Percentiles rank a stretch among this genome's conserved stretches.
These are phyloP conservation scores for Calonectria honghensis DNA, from an alignment of 2,329 filamentous ascomycete genomes.

Conservation along the genomic window DNA sequence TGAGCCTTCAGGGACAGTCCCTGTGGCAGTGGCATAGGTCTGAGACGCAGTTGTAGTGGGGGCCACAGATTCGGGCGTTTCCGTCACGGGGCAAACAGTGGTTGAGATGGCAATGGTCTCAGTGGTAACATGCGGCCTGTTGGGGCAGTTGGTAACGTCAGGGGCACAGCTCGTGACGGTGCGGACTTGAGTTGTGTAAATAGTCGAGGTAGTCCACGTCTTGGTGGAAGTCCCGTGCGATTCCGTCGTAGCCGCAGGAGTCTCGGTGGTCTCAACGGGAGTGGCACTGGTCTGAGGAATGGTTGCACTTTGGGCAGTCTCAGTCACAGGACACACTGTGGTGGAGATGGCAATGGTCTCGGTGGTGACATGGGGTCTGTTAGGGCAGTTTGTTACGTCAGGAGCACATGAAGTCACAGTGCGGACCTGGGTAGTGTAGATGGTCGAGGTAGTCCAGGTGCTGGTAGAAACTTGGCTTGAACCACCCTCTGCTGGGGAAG, in stretches of 20 bases:
- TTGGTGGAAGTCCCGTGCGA: background rate
- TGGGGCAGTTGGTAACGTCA: conserved; percentile 8
- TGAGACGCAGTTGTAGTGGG: background rate
- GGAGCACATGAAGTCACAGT: conserved; percentile 57
- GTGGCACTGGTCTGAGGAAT: background rate
- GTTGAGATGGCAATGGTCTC: conserved; percentile 52
- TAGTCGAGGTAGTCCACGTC: conserved; percentile 13
- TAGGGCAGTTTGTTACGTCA: conserved; percentile 57
- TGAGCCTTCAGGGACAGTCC: background rate
- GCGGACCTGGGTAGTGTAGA: conserved; percentile 56
- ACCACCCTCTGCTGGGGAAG: background rate
- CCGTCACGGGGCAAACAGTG: background rate
- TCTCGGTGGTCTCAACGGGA: background rate
- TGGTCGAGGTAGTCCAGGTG: conserved; percentile 57
- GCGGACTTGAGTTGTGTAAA: background rate
- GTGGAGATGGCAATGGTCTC: conserved; percentile 58
- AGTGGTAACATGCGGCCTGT: conserved; percentile 50
- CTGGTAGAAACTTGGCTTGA: conserved; percentile 3
- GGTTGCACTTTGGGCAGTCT: conserved; percentile 1
- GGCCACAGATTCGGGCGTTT: background rate
- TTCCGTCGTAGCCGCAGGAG: background rate
- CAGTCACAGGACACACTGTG: conserved; percentile 48
- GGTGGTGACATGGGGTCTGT: conserved; percentile 51
- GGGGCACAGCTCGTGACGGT: background rate
- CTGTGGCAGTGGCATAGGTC: background rate